These are phyloP conservation scores for Rhodotorula sp. DNA, from an alignment of 1,284 basidiomycete genomes.

Conservation along the genomic window DNA sequence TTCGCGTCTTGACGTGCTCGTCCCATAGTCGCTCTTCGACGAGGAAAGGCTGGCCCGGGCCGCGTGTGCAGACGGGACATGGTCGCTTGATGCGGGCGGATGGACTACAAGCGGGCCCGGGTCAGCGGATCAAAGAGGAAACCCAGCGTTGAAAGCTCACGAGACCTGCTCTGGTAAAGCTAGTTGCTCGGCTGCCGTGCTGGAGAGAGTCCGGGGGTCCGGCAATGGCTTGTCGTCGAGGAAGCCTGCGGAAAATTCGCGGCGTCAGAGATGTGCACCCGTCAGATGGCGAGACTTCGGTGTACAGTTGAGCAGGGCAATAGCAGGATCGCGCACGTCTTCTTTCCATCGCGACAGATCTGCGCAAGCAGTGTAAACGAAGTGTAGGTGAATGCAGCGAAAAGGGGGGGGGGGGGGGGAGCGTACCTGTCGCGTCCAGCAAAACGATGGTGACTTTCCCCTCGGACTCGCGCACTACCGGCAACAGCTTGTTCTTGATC, in stretches of 20 bases:
- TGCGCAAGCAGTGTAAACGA: conserved; percentile 40
- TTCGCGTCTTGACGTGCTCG: conserved; percentile 60
- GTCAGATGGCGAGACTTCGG: background rate
- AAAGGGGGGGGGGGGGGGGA: background rate
- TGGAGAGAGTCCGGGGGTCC: conserved; percentile 61
- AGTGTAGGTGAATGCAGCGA: too few species aligned
- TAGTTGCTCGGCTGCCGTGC: conserved; percentile 55
- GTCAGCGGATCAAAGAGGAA: background rate
- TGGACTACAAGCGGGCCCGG: background rate
- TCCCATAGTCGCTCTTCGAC: conserved; percentile 70
- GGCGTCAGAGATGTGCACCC: background rate
- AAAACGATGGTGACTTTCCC: conserved; percentile 54
- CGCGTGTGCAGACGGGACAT: conserved; percentile 66
- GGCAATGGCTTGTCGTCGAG: conserved; percentile 59
- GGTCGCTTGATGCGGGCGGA: conserved; percentile 56
- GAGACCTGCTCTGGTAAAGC: conserved; percentile 26
- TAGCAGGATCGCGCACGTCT: conserved; percentile 45
- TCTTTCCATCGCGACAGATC: conserved; percentile 63
- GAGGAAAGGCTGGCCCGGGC: conserved; percentile 67
- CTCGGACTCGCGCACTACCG: conserved; percentile 60
- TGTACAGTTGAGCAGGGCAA: conserved; percentile 37
- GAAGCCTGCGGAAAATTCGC: conserved; percentile 58
- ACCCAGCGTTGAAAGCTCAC: conserved; percentile 3
- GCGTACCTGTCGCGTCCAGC: conserved; percentile 71
- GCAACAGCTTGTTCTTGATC: conserved; percentile 87